Percentiles rank a stretch among this genome's conserved stretches.
Evolutionary conservation across 768 basidiomycete genomes (phyloP).

Genomic region (Panus rudis): DNA sequence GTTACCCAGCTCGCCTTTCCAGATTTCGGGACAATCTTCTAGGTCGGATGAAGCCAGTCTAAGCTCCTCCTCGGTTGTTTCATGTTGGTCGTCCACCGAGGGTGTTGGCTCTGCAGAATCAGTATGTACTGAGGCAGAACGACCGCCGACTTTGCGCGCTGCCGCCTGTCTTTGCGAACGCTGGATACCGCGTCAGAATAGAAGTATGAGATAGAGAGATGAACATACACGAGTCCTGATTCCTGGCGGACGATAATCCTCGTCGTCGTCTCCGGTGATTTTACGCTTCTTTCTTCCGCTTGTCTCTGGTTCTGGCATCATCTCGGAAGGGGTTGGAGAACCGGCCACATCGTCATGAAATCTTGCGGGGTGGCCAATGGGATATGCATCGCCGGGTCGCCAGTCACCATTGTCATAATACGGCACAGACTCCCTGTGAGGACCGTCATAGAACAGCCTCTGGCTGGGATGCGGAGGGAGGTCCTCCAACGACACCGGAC

Average conservation of each 20-base stretch:
- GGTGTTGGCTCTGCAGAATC: constrained; percentile 11
- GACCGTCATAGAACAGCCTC: constrained; percentile 28
- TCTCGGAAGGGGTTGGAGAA: constrained; percentile 27
- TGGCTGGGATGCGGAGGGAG: constrained; percentile 30
- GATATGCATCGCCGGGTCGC: constrained; percentile 31
- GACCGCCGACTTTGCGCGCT: no score
- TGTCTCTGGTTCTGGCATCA: constrained; percentile 17
- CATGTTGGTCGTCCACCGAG: constrained; percentile 22
- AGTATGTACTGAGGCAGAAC: not conserved
- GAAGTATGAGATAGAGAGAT: constrained; percentile 4
- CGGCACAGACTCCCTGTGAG: constrained; percentile 32
- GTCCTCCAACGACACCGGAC: constrained; percentile 20
- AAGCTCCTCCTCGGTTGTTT: constrained; percentile 31
- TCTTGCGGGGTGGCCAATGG: constrained; percentile 22
- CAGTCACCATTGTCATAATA: constrained; percentile 30
- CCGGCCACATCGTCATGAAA: constrained; percentile 22
- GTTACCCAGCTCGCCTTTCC: constrained; percentile 61
- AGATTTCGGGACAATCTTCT: constrained; percentile 74
- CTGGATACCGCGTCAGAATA: constrained; percentile 18
- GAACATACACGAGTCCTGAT: constrained; percentile 48
- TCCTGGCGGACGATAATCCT: constrained; percentile 45
- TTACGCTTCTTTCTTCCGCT: constrained; percentile 42
- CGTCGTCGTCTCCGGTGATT: constrained; percentile 41
- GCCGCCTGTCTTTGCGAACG: no score
- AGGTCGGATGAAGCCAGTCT: constrained; percentile 65